Evolutionary conservation across 805 yeast species (phyloP).

Genomic region (Candida argentea): DNA sequence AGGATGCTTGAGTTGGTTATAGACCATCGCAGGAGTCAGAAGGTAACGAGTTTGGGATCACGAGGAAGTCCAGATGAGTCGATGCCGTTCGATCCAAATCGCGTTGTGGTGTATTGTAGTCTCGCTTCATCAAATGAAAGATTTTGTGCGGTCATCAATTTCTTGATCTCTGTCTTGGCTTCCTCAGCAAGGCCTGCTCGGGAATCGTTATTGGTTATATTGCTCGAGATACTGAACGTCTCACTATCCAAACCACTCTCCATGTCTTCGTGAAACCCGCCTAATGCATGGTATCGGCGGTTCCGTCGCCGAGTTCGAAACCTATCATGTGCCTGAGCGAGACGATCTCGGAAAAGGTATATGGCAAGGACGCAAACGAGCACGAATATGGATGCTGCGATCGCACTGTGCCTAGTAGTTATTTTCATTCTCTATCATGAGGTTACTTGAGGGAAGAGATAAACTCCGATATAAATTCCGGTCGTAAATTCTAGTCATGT

Average conservation of each 20-base stretch:
- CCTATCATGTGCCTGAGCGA: constrained; percentile 19
- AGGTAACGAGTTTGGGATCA: constrained; percentile 14
- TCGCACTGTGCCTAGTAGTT: too few species aligned
- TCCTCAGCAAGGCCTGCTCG: constrained; percentile 53
- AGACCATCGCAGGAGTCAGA: constrained; percentile 1
- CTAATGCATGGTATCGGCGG: constrained; percentile 17
- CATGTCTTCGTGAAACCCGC: constrained; percentile 30
- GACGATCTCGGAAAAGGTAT: constrained; percentile 18
- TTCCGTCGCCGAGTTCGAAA: constrained; percentile 16
- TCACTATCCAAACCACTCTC: constrained; percentile 49
- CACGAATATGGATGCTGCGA: constrained; percentile 7
- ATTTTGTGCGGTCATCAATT: constrained; percentile 42
- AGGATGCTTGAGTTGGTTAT: too few species aligned
- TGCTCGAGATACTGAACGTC: constrained; percentile 41
- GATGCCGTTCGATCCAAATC: constrained; percentile 24
- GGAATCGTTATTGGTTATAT: constrained; percentile 36
- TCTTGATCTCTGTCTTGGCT: constrained; percentile 41
- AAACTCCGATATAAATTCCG: too few species aligned
- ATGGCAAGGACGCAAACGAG: constrained; percentile 7
- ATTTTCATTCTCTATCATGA: too few species aligned
- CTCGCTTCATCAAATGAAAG: constrained; percentile 66
- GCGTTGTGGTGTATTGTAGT: constrained; percentile 34
- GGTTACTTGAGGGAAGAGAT: too few species aligned
- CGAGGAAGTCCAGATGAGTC: constrained; percentile 11
- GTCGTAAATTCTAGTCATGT: too few species aligned